Percentiles rank a stretch among this genome's conserved stretches.
phyloP scores from a whole-genome alignment of 176 grass and related monocot genomes.

The Lolium rigidum region DNA sequence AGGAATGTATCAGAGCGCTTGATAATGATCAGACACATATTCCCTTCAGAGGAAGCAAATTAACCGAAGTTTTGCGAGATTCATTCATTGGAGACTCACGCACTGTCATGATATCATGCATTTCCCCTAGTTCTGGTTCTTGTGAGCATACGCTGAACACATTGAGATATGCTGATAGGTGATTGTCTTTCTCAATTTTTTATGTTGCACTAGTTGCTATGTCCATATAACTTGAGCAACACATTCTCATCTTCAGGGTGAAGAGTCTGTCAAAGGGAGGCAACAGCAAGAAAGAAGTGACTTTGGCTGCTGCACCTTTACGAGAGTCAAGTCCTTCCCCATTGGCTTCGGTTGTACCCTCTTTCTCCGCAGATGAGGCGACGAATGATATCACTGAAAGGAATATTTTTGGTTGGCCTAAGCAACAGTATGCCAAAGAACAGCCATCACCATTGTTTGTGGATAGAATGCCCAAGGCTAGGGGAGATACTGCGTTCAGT shows the following conservation, averaged over 20 bases:
- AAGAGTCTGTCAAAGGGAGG: slow-evolving; percentile 93
- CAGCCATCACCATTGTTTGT: slow-evolving; percentile 39
- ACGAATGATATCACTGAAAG: slow-evolving; percentile 66
- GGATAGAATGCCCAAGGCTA: slow-evolving; percentile 52
- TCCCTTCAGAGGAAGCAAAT: slow-evolving; percentile 97
- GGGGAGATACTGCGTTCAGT: slow-evolving; percentile 40
- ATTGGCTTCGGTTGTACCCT: slow-evolving; percentile 52
- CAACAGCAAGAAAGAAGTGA: slow-evolving; percentile 74
- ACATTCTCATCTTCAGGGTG: slow-evolving; percentile 62
- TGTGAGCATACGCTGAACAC: slow-evolving; percentile 99
- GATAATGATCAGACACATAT: slow-evolving; percentile 99
- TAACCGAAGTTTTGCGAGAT: slow-evolving; percentile 95
- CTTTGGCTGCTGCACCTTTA: slow-evolving; percentile 48
- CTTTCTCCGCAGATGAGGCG: slow-evolving; percentile 53
- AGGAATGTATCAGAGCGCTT: slow-evolving; percentile 97
- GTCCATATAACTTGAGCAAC: slow-evolving; percentile 28
- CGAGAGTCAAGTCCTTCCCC: slow-evolving; percentile 70
- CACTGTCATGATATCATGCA: slow-evolving; percentile 99
- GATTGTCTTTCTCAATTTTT: slow-evolving; percentile 29
- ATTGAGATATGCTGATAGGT: slow-evolving; percentile 99
- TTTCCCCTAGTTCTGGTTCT: slow-evolving; percentile 97
- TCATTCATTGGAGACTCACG: slow-evolving; percentile 93
- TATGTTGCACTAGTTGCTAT: slow-evolving; percentile 29
- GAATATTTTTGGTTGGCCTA: slow-evolving; percentile 70
- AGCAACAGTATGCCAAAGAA: slow-evolving; percentile 60